phyloP scores from a whole-genome alignment of 805 yeast genomes.

The Kluyveromyces wickerhamii region DNA sequence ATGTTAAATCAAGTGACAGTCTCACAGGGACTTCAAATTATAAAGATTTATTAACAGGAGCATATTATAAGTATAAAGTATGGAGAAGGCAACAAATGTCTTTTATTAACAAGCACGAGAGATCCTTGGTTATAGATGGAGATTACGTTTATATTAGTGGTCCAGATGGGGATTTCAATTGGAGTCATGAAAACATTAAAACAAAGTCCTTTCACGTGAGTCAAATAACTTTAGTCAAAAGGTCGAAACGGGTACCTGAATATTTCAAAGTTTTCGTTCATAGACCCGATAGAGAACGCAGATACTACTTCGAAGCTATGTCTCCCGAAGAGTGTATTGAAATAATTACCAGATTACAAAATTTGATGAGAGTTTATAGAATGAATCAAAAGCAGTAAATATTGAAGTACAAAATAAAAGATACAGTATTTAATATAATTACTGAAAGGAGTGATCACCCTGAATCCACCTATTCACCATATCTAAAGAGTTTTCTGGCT shows the following conservation, averaged over 20 bases:
- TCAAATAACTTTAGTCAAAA: slow-evolving; percentile 68
- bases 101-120: slow-evolving; percentile 64
- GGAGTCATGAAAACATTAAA: slow-evolving; percentile 62
- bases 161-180: slow-evolving; percentile 71
- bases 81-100: slow-evolving; percentile 87
- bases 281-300: slow-evolving; percentile 61
- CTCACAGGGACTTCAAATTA: slow-evolving; percentile 15
- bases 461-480: slow-evolving; percentile 71
- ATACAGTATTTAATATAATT: background rate
- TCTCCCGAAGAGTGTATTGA: slow-evolving; percentile 55
- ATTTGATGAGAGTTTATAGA: slow-evolving; percentile 48
- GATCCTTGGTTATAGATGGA: slow-evolving; percentile 86
- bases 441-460: slow-evolving; percentile 31
- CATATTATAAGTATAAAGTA: slow-evolving; percentile 78
- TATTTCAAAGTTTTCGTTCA: slow-evolving; percentile 76
- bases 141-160: slow-evolving; percentile 75
- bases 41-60: slow-evolving; percentile 35
- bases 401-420: background rate
- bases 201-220: slow-evolving; percentile 82
- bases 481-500: slow-evolving; percentile 62
- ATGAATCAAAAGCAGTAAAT: slow-evolving; percentile 28
- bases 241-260: slow-evolving; percentile 63
- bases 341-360: slow-evolving; percentile 62
- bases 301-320: slow-evolving; percentile 80
- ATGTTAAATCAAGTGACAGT: slow-evolving; percentile 15